Conservation (phyloP, 495 filamentous ascomycete genomes). For the Penicillium crystallinum region DNA sequence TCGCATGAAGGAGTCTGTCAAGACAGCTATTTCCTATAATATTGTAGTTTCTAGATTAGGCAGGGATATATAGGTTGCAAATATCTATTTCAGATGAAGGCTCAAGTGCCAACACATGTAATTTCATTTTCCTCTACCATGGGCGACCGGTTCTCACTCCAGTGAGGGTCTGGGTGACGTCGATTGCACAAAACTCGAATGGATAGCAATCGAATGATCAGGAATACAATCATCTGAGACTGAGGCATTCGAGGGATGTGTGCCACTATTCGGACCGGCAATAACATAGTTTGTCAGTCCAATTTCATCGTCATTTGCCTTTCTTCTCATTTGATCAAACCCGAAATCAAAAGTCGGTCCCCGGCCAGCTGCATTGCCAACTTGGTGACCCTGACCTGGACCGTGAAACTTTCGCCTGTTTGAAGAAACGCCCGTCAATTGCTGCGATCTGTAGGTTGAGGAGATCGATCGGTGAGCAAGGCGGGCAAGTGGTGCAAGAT, state of each 20-base stretch:
- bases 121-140: too few species aligned
- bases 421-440: background rate
- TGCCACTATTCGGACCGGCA: background rate
- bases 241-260: background rate
- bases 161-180: background rate
- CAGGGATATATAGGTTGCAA: too few species aligned
- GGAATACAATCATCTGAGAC: background rate
- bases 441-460: background rate
- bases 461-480: constrained; percentile 9
- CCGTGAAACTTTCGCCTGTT: background rate
- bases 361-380: background rate
- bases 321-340: constrained; percentile 1
- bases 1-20: too few species aligned
- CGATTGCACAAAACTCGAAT: constrained; percentile 4
- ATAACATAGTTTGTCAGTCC: constrained; percentile 10
- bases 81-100: too few species aligned
- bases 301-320: constrained; percentile 15
- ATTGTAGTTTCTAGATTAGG: too few species aligned
- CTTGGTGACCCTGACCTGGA: background rate
- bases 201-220: constrained; percentile 1
- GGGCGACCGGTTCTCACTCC: too few species aligned
- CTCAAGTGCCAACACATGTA: too few species aligned
- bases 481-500: constrained; percentile 32
- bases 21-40: too few species aligned
- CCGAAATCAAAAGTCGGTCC: constrained; percentile 14